phyloP scores from a whole-genome alignment of 1,284 basidiomycete species.

The Leccinum ponderosum region DNA sequence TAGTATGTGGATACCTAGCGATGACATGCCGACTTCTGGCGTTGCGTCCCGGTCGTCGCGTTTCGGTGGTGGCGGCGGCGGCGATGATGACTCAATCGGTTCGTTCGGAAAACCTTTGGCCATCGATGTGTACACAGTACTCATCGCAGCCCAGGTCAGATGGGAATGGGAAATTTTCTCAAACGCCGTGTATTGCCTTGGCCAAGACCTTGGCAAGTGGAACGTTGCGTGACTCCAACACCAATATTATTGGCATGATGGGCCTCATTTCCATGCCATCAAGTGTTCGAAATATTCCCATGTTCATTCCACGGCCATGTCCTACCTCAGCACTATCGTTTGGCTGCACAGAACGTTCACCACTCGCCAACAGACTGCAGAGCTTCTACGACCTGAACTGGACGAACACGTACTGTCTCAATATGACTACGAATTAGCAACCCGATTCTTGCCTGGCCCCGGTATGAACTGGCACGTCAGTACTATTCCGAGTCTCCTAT shows the following conservation, averaged over 20 bases:
- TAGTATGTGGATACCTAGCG: conserved; percentile 28
- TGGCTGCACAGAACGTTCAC: conserved; percentile 45
- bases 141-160: conserved; percentile 4
- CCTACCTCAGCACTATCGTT: conserved; percentile 26
- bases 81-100: conserved; percentile 9
- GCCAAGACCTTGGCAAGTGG: neutral
- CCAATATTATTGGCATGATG: neutral
- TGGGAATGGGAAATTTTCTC: conserved; percentile 1
- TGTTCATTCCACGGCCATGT: neutral
- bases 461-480: conserved; percentile 45
- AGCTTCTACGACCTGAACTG: conserved; percentile 58
- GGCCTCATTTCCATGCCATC: neutral
- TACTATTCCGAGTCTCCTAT: conserved; percentile 5
- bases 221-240: neutral
- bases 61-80: conserved; percentile 39
- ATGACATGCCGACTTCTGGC: conserved; percentile 27
- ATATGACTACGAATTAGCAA: conserved; percentile 56
- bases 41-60: conserved; percentile 10
- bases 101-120: neutral
- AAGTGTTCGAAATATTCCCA: neutral
- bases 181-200: neutral
- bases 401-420: conserved; percentile 53
- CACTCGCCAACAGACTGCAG: conserved; percentile 35
- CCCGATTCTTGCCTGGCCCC: conserved; percentile 49
- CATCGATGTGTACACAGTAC: conserved; percentile 3